Evolutionary conservation across 169 alveolate species (phyloP).

Genomic region (Plasmodium relictum): DNA sequence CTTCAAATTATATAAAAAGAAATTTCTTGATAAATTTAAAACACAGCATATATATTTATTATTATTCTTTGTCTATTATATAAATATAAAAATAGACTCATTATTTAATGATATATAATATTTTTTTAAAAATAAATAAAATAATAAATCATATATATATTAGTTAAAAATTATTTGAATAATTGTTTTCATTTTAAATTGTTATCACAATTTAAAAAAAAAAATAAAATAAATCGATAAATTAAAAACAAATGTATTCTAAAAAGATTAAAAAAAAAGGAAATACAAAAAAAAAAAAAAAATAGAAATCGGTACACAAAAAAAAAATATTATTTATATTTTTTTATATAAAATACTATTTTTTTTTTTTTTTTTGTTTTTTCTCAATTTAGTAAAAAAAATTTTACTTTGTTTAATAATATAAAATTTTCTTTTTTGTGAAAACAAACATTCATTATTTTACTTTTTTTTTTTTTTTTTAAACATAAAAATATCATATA

Average conservation of each 20-base stretch:
- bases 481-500: not conserved
- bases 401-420: too few relatives aligned
- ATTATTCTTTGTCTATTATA: conserved; percentile 50
- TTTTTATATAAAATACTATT: too few relatives aligned
- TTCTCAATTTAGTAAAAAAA: too few relatives aligned
- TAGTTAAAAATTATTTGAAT: not conserved
- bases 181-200: not conserved
- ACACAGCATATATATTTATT: conserved; percentile 59
- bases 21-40: conserved; percentile 71
- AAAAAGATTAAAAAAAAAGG: not conserved
- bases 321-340: too few relatives aligned
- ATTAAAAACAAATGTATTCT: too few relatives aligned
- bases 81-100: conserved; percentile 37
- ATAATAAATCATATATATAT: not conserved
- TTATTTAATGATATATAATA: not conserved
- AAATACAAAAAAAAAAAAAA: too few relatives aligned
- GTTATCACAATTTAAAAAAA: not conserved
- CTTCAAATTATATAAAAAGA: conserved; percentile 61
- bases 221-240: not conserved
- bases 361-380: too few relatives aligned
- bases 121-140: not conserved
- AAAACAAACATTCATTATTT: too few relatives aligned
- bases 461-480: too few relatives aligned
- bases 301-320: too few relatives aligned
- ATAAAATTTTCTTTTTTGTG: too few relatives aligned